These are phyloP conservation scores for Cucurbita moschata DNA, from an alignment of 306 rosid genomes.

Conservation along the genomic window DNA sequence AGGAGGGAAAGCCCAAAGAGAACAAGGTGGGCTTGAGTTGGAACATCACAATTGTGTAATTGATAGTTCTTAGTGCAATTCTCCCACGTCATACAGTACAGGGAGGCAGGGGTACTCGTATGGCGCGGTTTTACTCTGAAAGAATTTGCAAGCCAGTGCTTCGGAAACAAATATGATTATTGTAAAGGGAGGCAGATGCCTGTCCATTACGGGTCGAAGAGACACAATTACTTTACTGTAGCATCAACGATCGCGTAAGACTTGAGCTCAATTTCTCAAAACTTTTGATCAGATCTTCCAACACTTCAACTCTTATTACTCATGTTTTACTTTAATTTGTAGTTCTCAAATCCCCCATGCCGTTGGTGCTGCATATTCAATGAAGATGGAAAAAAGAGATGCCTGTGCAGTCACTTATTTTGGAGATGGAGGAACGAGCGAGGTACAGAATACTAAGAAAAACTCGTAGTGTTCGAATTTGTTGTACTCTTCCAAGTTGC, in stretches of 20 bases:
- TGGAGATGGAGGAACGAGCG: conserved; percentile 98
- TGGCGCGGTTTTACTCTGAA: conserved; percentile 89
- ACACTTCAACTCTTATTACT: neutral
- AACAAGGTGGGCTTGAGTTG: too few species aligned
- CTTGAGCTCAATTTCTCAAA: neutral
- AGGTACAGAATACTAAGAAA: conserved; percentile 28
- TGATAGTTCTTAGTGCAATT: neutral
- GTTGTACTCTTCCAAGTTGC: neutral
- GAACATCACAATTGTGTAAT: neutral
- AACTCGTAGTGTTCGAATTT: neutral
- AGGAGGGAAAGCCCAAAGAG: too few species aligned
- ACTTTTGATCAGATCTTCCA: neutral
- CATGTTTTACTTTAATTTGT: conserved; percentile 9
- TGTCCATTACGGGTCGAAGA: conserved; percentile 69
- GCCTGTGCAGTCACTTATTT: conserved; percentile 74
- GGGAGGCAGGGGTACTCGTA: conserved; percentile 70
- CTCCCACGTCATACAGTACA: conserved; percentile 39
- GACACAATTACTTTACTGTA: conserved; percentile 70
- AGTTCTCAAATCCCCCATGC: conserved; percentile 88
- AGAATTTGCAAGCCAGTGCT: conserved; percentile 83
- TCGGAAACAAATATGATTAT: conserved; percentile 56
- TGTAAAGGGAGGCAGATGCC: conserved; percentile 98
- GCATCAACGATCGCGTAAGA: conserved; percentile 82
- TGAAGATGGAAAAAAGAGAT: conserved; percentile 71
- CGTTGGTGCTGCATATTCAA: conserved; percentile 93